A percentile compares a stretch with the other conserved stretches of the same genome.
phyloP scores from a whole-genome alignment of 306 rosid species.

The Quercus suber region DNA sequence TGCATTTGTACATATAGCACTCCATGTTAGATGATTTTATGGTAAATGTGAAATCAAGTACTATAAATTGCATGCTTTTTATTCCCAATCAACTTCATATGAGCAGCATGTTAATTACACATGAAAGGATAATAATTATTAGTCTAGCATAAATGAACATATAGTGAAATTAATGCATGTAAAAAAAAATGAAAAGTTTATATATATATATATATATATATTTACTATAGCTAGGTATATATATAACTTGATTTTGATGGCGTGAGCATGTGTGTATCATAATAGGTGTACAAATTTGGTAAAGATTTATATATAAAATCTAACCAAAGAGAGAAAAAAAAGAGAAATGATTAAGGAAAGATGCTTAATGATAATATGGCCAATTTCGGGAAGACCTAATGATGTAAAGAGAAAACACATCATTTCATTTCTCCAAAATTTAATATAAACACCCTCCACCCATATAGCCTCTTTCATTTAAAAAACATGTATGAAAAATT shows the following conservation, averaged over 20 bases:
- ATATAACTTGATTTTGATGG: background rate
- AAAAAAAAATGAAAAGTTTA: too few species aligned
- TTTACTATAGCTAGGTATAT: background rate
- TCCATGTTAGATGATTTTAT: too few species aligned
- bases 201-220: too few species aligned
- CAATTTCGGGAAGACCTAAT: slow-evolving; percentile 26
- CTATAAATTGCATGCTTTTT: too few species aligned
- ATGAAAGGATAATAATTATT: too few species aligned
- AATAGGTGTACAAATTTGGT: background rate
- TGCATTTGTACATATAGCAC: too few species aligned
- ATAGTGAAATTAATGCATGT: too few species aligned
- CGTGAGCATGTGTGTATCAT: background rate
- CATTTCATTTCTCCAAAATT: slow-evolving; percentile 8
- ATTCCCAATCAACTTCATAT: too few species aligned
- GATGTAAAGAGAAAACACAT: slow-evolving; percentile 28
- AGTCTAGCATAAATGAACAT: too few species aligned
- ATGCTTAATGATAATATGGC: slow-evolving; percentile 13
- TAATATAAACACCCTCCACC: background rate
- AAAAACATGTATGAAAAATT: background rate
- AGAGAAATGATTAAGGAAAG: background rate
- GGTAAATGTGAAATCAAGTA: too few species aligned
- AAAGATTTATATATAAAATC: background rate
- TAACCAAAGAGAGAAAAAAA: background rate
- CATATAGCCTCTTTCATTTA: background rate
- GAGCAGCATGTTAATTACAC: too few species aligned